Percentiles rank a stretch among this genome's conserved stretches.
phyloP scores from a whole-genome alignment of 2,329 filamentous ascomycete genomes.

The Sclerotiophoma versabilis region DNA sequence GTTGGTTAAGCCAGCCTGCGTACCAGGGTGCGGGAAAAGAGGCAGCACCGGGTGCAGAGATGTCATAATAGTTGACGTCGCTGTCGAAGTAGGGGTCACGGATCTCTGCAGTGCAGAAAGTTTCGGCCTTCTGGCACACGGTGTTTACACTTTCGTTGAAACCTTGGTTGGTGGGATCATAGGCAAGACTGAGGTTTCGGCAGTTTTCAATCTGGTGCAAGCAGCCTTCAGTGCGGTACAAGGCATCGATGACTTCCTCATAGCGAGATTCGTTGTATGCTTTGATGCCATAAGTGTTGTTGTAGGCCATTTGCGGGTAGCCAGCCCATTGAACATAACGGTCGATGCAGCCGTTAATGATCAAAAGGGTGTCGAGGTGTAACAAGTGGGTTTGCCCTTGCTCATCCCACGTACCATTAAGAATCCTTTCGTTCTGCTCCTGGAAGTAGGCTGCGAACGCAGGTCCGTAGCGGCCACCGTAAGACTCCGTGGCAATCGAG shows the following conservation, averaged over 20 bases:
- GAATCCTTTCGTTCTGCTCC: conserved; percentile 61
- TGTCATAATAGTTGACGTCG: conserved; percentile 64
- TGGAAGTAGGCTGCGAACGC: conserved; percentile 61
- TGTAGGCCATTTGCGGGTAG: conserved; percentile 61
- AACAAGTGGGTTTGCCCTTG: conserved; percentile 47
- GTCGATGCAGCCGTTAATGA: conserved; percentile 66
- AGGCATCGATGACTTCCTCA: conserved; percentile 54
- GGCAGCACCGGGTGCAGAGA: conserved; percentile 59
- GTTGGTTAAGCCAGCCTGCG: conserved; percentile 64
- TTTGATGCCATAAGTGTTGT: conserved; percentile 66
- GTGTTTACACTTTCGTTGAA: conserved; percentile 48
- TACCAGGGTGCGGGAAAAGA: conserved; percentile 52
- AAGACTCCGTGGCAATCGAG: conserved; percentile 47
- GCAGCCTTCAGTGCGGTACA: conserved; percentile 59
- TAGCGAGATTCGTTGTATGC: conserved; percentile 59
- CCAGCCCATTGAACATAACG: conserved; percentile 56
- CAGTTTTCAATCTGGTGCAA: conserved; percentile 62
- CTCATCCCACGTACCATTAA: conserved; percentile 23
- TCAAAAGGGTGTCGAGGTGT: conserved; percentile 60
- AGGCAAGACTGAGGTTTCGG: conserved; percentile 53
- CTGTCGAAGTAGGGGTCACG: conserved; percentile 54
- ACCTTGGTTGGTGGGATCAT: conserved; percentile 58
- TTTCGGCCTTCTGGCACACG: conserved; percentile 54
- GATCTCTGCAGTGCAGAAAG: conserved; percentile 55
- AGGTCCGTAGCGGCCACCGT: conserved; percentile 63